Evolutionary conservation across 768 basidiomycete species (phyloP).

Genomic region (Boletellus sp.): DNA sequence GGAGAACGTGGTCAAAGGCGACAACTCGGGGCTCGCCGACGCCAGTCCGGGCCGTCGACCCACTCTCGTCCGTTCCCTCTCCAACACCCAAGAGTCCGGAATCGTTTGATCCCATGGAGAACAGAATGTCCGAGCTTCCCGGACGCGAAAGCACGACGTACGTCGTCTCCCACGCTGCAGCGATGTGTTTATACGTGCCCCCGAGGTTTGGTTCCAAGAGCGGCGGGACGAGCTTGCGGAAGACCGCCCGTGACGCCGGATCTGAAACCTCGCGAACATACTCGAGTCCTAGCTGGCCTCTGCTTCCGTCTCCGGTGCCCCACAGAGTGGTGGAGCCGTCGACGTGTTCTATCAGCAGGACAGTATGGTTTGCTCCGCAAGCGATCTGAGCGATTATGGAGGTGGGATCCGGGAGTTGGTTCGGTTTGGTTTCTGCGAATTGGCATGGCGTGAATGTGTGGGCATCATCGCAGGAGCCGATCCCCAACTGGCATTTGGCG

Average conservation of each 20-base stretch:
- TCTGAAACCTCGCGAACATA: constrained; percentile 18
- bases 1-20: constrained; percentile 19
- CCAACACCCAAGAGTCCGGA: constrained; percentile 77
- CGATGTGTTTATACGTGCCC: constrained; percentile 49
- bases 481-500: constrained; percentile 45
- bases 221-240: constrained; percentile 46
- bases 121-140: constrained; percentile 46
- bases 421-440: constrained; percentile 26
- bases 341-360: constrained; percentile 52
- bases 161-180: constrained; percentile 81
- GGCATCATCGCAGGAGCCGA: constrained; percentile 37
- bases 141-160: constrained; percentile 57
- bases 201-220: constrained; percentile 28
- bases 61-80: constrained; percentile 3
- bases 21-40: constrained; percentile 9
- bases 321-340: constrained; percentile 48
- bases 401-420: constrained; percentile 24
- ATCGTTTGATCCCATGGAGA: constrained; percentile 84
- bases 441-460: constrained; percentile 37
- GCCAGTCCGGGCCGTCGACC: constrained; percentile 6
- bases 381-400: constrained; percentile 48
- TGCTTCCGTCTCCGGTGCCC: constrained; percentile 69
- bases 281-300: constrained; percentile 66
- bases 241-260: constrained; percentile 29
- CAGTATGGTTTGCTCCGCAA: constrained; percentile 77